Conservation (phyloP, 345 rosid species). For the Eucalyptus cloeziana region DNA sequence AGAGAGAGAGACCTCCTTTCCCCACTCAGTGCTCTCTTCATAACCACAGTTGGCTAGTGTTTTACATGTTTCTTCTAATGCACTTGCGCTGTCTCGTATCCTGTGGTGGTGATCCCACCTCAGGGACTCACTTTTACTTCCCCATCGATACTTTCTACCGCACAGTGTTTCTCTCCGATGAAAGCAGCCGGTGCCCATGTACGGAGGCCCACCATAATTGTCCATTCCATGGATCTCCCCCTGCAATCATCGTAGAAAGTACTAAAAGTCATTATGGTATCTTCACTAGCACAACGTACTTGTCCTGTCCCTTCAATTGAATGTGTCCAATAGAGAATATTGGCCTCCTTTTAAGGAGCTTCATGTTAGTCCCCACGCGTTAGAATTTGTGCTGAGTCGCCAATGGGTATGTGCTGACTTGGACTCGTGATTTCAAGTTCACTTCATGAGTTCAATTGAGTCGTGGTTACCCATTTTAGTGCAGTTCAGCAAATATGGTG, state of each 20-base stretch:
- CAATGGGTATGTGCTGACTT: neutral
- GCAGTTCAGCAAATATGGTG: neutral
- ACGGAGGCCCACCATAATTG: slow-evolving; percentile 4
- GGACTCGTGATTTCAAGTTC: neutral
- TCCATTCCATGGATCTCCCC: slow-evolving; percentile 13
- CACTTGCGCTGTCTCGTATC: neutral
- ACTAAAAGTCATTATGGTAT: neutral
- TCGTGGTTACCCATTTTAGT: neutral
- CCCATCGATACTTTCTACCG: neutral
- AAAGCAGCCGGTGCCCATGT: slow-evolving; percentile 20
- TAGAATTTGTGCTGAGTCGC: neutral
- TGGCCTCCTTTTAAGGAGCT: neutral
- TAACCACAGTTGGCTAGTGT: slow-evolving; percentile 6
- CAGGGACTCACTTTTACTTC: neutral
- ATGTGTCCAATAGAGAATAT: neutral
- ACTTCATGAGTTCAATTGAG: neutral
- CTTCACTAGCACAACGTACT: neutral
- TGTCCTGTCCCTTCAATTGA: neutral
- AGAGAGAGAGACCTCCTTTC: slow-evolving; percentile 5
- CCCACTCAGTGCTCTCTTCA: slow-evolving; percentile 14
- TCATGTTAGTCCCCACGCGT: neutral
- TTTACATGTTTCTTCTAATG: slow-evolving; percentile 3
- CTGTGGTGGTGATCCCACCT: neutral
- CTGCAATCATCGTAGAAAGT: neutral
- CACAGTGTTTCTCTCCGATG: slow-evolving; percentile 14